phyloP scores from a whole-genome alignment of 768 basidiomycete species.

The Solioccasus polychromus region DNA sequence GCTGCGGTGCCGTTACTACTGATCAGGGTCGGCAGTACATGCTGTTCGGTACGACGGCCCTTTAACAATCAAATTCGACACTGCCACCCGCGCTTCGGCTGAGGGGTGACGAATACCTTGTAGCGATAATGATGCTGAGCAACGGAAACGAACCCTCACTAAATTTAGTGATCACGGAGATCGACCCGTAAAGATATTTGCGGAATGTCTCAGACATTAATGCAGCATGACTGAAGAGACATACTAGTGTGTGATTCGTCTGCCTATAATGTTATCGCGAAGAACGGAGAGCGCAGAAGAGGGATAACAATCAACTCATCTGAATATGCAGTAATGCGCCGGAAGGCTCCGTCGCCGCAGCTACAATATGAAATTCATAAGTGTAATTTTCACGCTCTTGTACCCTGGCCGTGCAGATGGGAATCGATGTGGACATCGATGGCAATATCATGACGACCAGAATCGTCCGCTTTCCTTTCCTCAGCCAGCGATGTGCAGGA shows the following conservation, averaged over 20 bases:
- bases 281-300: not conserved
- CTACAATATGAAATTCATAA: conserved; percentile 13
- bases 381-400: not conserved
- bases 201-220: not conserved
- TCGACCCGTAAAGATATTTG: not conserved
- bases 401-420: conserved; percentile 3
- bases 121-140: not conserved
- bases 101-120: not conserved
- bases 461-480: too few species aligned
- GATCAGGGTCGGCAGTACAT: conserved; percentile 13
- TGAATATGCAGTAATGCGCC: not conserved
- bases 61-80: conserved; percentile 17
- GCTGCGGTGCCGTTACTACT: conserved; percentile 16
- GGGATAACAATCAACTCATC: not conserved
- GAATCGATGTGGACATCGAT: conserved; percentile 3
- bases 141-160: conserved; percentile 3
- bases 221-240: not conserved
- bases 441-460: not conserved
- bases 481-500: too few species aligned
- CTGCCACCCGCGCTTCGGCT: conserved; percentile 18
- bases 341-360: conserved; percentile 8
- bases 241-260: not conserved
- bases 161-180: not conserved
- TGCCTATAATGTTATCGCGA: conserved; percentile 6
- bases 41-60: conserved; percentile 12